A percentile compares a stretch with the other conserved stretches of the same genome.
These are phyloP conservation scores for Candida qinlingensis DNA, from an alignment of 805 yeast genomes.

Conservation along the genomic window DNA sequence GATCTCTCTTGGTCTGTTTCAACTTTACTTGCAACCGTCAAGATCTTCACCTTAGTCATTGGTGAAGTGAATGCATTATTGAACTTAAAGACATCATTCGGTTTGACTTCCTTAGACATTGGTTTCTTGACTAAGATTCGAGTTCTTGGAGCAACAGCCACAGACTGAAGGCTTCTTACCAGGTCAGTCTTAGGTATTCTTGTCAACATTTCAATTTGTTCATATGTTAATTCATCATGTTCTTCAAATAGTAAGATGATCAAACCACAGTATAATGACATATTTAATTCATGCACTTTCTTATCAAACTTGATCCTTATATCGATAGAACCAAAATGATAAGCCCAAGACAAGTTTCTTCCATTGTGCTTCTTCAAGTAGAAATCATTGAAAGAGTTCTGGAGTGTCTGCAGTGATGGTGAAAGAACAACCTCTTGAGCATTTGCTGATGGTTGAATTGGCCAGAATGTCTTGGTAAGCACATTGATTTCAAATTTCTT, in stretches of 20 bases:
- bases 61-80: conserved; percentile 68
- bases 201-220: conserved; percentile 60
- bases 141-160: conserved; percentile 78
- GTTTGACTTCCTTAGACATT: conserved; percentile 62
- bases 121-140: conserved; percentile 73
- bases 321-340: conserved; percentile 79
- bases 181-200: conserved; percentile 70
- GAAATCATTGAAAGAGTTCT: conserved; percentile 42
- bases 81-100: conserved; percentile 57
- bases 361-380: conserved; percentile 51
- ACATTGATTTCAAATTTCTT: conserved; percentile 44
- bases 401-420: conserved; percentile 35
- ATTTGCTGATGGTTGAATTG: conserved; percentile 37
- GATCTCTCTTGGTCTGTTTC: conserved; percentile 39
- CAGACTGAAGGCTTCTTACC: conserved; percentile 71
- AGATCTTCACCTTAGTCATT: conserved; percentile 63
- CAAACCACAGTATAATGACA: conserved; percentile 78
- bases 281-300: conserved; percentile 67
- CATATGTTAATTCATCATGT: conserved; percentile 45
- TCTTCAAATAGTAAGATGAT: conserved; percentile 71
- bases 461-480: conserved; percentile 65
- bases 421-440: conserved; percentile 37
- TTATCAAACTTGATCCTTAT: conserved; percentile 64
- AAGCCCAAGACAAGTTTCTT: conserved; percentile 69
- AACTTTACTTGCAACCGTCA: conserved; percentile 46